Base-by-base conservation (phyloP, 257 asterid genomes). In the Parsonsia alboflavescens region DNA sequence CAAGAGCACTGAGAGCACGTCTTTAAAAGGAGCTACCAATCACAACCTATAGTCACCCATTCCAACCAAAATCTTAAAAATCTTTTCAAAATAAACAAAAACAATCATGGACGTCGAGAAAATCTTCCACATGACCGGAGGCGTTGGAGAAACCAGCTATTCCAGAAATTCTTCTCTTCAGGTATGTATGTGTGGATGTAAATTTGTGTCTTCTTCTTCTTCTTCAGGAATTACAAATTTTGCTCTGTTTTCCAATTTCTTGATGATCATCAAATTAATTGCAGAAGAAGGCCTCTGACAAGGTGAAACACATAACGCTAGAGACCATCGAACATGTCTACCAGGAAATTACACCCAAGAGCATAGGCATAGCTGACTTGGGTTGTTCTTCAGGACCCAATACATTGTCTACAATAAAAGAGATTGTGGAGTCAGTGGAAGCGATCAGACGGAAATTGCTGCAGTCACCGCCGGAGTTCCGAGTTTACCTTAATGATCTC, bases 371-470 rank as follows among this genome's bases (percentile, higher is more conserved):
- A 65, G 97, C 97, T 11, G 99, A 94, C 81, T 80, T 94, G 75
- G 99, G 99, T 6, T 94, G 99, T 62, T 92, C 99, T 9, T 88
- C 97, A 0, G 97, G 99, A 13, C 97, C 93, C 0, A 94, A 92
- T 81, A 71, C 97, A 1, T 84, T 94, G 4, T 87, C 96, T 1
- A 88, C 81, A 82, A 75, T 94, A 1, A 87, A 86, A 68, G 87
- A 88, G 1, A 85, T 90, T 0, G 80, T 92, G 10, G 83, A 75
- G 8, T 80, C 86, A 16, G 78, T 88, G 2, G 88, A 84, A 46
- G 74, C 28, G 9, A 76, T 80, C 6, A 62, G 88, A 72, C 61
- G 74, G 1, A 74, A 24, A 17, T 46, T 24, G 17, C 10, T 65
- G 26, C 70, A 13, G 16, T 84, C 85, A 22, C 30, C 74, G 7